Evolutionary conservation across 2,329 filamentous ascomycete genomes (phyloP).

Genomic region (Chaetomium globosum): DNA sequence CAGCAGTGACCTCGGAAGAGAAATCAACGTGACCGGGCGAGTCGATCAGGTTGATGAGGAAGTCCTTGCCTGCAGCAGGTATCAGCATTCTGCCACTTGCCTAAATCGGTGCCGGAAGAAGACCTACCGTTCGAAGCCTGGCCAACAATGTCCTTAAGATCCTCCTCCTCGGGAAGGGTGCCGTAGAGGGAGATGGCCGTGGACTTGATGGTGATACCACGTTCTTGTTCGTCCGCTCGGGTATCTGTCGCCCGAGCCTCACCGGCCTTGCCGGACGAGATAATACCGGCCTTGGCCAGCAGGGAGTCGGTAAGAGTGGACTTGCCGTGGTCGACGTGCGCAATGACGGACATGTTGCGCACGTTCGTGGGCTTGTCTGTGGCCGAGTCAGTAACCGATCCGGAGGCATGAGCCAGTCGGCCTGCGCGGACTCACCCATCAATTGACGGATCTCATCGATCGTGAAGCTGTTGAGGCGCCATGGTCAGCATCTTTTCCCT

Average conservation of each 20-base stretch:
- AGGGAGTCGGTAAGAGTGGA: slow-evolving; percentile 99
- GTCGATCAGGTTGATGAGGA: slow-evolving; percentile 99
- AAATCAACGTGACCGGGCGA: slow-evolving; percentile 99
- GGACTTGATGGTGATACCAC: slow-evolving; percentile 99
- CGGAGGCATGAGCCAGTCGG: too few relatives aligned
- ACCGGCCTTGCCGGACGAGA: slow-evolving; percentile 96
- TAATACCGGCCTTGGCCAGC: slow-evolving; percentile 98
- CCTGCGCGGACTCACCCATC: slow-evolving; percentile 59
- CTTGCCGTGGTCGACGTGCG: slow-evolving; percentile 99
- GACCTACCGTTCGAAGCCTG: slow-evolving; percentile 70
- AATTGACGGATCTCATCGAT: slow-evolving; percentile 84
- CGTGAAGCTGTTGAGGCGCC: slow-evolving; percentile 75
- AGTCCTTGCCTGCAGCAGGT: slow-evolving; percentile 68
- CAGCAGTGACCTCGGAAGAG: slow-evolving; percentile 98
- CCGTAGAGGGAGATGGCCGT: slow-evolving; percentile 99
- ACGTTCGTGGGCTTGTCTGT: slow-evolving; percentile 77
- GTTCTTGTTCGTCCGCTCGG: slow-evolving; percentile 95
- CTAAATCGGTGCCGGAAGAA: not conserved
- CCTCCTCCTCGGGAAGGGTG: slow-evolving; percentile 75
- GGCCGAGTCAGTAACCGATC: slow-evolving; percentile 25
- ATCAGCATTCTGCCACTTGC: slow-evolving; percentile 19
- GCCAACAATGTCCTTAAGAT: slow-evolving; percentile 90
- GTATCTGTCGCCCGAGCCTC: slow-evolving; percentile 96
- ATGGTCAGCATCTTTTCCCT: slow-evolving; percentile 52
- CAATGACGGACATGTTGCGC: slow-evolving; percentile 99